Conservation (phyloP, 2,329 filamentous ascomycete genomes). For the Basipetospora chlamydospora region DNA sequence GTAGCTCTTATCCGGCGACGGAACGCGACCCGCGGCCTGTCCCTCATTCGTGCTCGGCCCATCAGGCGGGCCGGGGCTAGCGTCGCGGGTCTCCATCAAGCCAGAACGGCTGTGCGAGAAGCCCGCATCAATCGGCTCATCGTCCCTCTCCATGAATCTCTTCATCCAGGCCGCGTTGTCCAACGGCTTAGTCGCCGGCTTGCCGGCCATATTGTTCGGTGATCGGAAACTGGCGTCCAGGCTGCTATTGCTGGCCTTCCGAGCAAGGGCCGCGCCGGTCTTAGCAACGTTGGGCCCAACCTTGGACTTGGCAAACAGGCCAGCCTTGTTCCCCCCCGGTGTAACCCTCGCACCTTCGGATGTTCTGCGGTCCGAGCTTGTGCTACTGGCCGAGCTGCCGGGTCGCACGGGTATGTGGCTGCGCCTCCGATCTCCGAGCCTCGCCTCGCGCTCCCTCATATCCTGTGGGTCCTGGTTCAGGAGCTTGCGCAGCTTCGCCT, state of each 20-base stretch:
- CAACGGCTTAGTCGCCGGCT: slow-evolving; percentile 9
- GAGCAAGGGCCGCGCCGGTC: slow-evolving; percentile 16
- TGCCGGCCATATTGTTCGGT: slow-evolving; percentile 7
- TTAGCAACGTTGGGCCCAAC: slow-evolving; percentile 21
- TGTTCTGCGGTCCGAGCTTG: too few species aligned
- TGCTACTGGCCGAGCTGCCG: slow-evolving; percentile 6
- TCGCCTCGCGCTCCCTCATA: slow-evolving; percentile 10
- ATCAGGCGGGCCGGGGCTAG: not conserved
- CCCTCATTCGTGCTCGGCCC: not conserved
- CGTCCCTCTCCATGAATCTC: slow-evolving; percentile 10
- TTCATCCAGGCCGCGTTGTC: slow-evolving; percentile 11
- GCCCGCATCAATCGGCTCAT: slow-evolving; percentile 1
- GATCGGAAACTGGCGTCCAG: slow-evolving; percentile 13
- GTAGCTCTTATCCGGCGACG: slow-evolving; percentile 36
- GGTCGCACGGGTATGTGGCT: slow-evolving; percentile 5
- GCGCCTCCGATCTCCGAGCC: not conserved
- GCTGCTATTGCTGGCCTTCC: slow-evolving; percentile 21
- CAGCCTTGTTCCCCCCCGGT: slow-evolving; percentile 13
- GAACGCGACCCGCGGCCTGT: too few species aligned
- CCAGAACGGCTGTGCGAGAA: too few species aligned
- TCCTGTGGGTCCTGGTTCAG: slow-evolving; percentile 18
- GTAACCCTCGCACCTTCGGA: slow-evolving; percentile 7
- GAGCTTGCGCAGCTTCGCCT: slow-evolving; percentile 15
- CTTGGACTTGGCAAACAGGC: slow-evolving; percentile 21
- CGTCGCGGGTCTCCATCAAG: too few species aligned